Conservation (phyloP, 805 yeast genomes). For the Candida krabiensis region DNA sequence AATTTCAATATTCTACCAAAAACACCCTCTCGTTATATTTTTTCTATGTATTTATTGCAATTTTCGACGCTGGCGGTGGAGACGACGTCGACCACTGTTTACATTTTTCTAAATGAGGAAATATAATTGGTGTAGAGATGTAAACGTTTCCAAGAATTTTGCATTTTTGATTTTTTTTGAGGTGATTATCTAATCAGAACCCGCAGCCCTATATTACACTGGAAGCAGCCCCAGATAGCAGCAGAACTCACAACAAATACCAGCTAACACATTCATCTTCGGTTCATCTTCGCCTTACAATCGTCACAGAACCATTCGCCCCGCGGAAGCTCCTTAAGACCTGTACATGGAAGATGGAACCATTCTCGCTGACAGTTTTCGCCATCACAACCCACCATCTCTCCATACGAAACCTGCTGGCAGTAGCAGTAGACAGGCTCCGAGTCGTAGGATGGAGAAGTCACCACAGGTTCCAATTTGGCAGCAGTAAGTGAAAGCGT, state of each 20-base stretch:
- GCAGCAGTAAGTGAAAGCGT: constrained; percentile 8
- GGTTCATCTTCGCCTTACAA: constrained; percentile 39
- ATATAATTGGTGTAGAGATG: not conserved
- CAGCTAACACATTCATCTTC: too few relatives aligned
- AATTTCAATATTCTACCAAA: constrained; percentile 3
- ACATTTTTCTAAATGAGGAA: constrained; percentile 13
- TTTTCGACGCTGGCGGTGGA: constrained; percentile 9
- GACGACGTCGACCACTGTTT: constrained; percentile 19
- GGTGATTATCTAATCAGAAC: too few relatives aligned
- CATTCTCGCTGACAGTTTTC: constrained; percentile 89
- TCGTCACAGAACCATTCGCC: constrained; percentile 83
- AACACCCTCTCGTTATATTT: not conserved
- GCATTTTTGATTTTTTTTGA: too few relatives aligned
- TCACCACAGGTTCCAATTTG: constrained; percentile 10
- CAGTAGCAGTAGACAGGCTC: constrained; percentile 96
- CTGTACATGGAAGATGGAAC: constrained; percentile 95
- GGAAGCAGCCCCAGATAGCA: too few relatives aligned
- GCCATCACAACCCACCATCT: constrained; percentile 99
- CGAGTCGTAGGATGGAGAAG: constrained; percentile 21
- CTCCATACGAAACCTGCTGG: constrained; percentile 95
- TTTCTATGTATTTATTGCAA: not conserved
- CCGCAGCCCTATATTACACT: too few relatives aligned
- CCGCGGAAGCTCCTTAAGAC: constrained; percentile 81
- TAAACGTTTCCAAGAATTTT: too few relatives aligned
- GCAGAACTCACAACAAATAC: too few relatives aligned